Evolutionary conservation across 257 asterid genomes (phyloP).

Genomic region (Solanum clarkiae): DNA sequence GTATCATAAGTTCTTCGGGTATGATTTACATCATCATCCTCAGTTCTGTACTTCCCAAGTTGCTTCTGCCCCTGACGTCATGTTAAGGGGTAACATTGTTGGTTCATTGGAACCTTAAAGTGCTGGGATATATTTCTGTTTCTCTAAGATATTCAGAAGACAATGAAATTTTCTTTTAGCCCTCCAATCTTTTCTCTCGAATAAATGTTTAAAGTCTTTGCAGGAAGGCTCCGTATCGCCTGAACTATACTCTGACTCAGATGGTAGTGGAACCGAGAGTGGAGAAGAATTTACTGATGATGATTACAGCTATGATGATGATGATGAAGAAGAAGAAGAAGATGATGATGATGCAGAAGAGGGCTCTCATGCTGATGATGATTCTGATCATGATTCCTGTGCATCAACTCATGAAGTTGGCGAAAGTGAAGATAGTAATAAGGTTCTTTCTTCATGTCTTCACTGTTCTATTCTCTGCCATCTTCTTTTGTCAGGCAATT

Average conservation of each 20-base stretch:
- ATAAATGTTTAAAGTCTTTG: neutral
- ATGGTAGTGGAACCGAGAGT: slow-evolving; percentile 75
- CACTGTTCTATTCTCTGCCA: slow-evolving; percentile 6
- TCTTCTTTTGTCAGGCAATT: neutral
- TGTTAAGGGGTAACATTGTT: neutral
- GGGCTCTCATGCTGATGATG: slow-evolving; percentile 46
- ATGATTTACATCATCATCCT: slow-evolving; percentile 9
- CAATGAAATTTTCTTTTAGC: neutral
- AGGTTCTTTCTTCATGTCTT: slow-evolving; percentile 28
- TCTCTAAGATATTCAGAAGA: neutral
- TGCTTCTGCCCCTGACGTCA: neutral
- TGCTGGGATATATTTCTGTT: neutral
- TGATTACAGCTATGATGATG: slow-evolving; percentile 34
- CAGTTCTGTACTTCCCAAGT: neutral
- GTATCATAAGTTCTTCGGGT: slow-evolving; percentile 69
- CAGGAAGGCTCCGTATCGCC: slow-evolving; percentile 70
- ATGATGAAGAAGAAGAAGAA: slow-evolving; percentile 27
- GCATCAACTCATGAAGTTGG: slow-evolving; percentile 27
- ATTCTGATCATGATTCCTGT: slow-evolving; percentile 41
- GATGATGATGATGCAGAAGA: slow-evolving; percentile 36
- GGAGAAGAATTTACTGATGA: slow-evolving; percentile 78
- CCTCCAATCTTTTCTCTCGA: neutral
- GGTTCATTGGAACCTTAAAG: neutral
- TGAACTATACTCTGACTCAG: slow-evolving; percentile 85
- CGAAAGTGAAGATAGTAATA: slow-evolving; percentile 21